A percentile compares a stretch with the other conserved stretches of the same genome.
These are phyloP conservation scores for Pichia kudriavzevii DNA, from an alignment of 1,139 yeast species.

Conservation along the genomic window DNA sequence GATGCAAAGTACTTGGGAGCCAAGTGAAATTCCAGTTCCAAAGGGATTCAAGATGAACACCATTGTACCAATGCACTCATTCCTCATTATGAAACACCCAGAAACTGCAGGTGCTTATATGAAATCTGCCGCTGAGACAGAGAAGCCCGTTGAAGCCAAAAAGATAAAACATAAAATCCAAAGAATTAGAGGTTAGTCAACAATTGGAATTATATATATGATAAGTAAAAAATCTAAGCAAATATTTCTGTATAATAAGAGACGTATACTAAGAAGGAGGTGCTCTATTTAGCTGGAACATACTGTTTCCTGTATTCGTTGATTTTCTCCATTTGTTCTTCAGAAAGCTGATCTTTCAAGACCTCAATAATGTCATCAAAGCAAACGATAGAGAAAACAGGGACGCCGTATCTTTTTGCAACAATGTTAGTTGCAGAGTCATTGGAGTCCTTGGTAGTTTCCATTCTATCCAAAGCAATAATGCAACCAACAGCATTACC, in stretches of 20 bases:
- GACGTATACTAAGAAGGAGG: no score
- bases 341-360: constrained; percentile 44
- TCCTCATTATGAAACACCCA: constrained; percentile 76
- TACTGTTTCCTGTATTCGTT: constrained; percentile 51
- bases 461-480: constrained; percentile 93
- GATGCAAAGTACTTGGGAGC: constrained; percentile 38
- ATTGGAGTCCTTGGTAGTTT: constrained; percentile 58
- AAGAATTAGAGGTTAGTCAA: constrained; percentile 28
- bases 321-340: constrained; percentile 48
- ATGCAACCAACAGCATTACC: constrained; percentile 79
- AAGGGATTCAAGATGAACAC: constrained; percentile 80
- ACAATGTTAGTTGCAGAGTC: constrained; percentile 80
- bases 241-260: background rate
- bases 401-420: constrained; percentile 62
- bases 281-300: constrained; percentile 33
- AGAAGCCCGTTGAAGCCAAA: constrained; percentile 28
- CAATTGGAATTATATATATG: background rate
- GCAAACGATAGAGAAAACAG: constrained; percentile 75
- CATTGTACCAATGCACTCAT: constrained; percentile 78
- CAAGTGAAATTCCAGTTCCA: constrained; percentile 66
- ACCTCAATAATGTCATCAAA: constrained; percentile 67
- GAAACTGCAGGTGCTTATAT: constrained; percentile 68
- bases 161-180: constrained; percentile 43
- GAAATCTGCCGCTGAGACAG: constrained; percentile 22
- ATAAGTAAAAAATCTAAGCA: background rate